A percentile compares a stretch with the other conserved stretches of the same genome.
These are phyloP conservation scores for Plasmodium yoelii DNA, from an alignment of 169 alveolate genomes.

Conservation along the genomic window DNA sequence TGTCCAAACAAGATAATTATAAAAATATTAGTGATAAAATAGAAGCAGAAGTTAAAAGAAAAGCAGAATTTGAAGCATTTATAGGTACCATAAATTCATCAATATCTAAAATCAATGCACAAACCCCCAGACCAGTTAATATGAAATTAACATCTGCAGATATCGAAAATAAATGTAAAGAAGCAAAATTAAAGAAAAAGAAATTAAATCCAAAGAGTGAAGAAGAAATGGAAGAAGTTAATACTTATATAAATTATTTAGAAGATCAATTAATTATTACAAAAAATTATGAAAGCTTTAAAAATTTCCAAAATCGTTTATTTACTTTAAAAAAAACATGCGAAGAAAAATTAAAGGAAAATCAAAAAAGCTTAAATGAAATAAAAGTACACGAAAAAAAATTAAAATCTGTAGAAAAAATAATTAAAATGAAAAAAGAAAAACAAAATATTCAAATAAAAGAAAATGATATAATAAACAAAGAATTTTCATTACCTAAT, in stretches of 20 bases:
- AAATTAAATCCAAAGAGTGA: constrained; percentile 49
- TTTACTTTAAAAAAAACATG: constrained; percentile 30
- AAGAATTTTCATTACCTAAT: constrained; percentile 34
- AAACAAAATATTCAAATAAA: constrained; percentile 38
- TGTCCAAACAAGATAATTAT: constrained; percentile 29
- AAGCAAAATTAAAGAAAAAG: constrained; percentile 51
- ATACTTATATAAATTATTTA: constrained; percentile 54
- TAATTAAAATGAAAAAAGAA: constrained; percentile 64
- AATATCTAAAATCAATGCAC: constrained; percentile 35
- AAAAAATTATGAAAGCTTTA: constrained; percentile 64
- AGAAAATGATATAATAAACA: constrained; percentile 37
- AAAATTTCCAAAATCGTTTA: constrained; percentile 54
- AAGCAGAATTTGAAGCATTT: constrained; percentile 28
- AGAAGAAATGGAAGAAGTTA: constrained; percentile 72
- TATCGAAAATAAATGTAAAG: constrained; percentile 50
- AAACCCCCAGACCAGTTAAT: constrained; percentile 38
- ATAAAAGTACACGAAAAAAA: constrained; percentile 60
- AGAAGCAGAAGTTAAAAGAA: constrained; percentile 57
- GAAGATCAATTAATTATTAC: constrained; percentile 72
- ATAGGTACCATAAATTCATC: constrained; percentile 30
- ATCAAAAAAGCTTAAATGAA: constrained; percentile 27
- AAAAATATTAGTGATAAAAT: constrained; percentile 60
- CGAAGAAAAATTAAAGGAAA: constrained; percentile 53
- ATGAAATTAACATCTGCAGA: constrained; percentile 49
- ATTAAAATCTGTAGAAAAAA: constrained; percentile 47